These are phyloP conservation scores for Pseudogymnoascus verrucosus DNA, from an alignment of 2,329 filamentous ascomycete species.

Conservation along the genomic window DNA sequence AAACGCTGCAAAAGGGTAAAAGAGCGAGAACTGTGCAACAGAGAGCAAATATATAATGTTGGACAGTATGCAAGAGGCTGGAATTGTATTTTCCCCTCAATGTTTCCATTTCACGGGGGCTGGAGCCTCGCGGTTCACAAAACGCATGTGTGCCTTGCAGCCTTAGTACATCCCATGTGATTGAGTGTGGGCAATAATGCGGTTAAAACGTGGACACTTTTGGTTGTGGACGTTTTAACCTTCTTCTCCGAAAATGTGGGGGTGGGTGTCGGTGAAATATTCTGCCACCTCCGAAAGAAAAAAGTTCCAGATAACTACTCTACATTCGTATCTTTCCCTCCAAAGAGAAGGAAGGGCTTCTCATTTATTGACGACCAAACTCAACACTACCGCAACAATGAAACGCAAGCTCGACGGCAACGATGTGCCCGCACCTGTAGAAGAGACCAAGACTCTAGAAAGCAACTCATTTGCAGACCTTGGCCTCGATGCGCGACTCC, in stretches of 20 bases:
- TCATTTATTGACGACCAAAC: conserved; percentile 10
- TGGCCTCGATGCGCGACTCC: conserved; percentile 72
- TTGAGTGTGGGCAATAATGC: too few species aligned
- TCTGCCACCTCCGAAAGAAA: conserved; percentile 6
- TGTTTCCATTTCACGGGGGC: not conserved
- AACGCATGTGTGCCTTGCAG: not conserved
- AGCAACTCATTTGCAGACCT: conserved; percentile 60
- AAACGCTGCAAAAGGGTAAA: not conserved
- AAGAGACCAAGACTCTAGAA: conserved; percentile 24
- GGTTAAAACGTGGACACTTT: not conserved
- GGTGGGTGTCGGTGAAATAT: not conserved
- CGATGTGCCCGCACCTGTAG: conserved; percentile 38
- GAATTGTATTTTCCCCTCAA: not conserved
- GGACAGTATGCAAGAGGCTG: not conserved
- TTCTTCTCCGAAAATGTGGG: not conserved
- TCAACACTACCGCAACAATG: conserved; percentile 32
- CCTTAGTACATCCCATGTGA: not conserved
- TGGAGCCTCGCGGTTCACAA: not conserved
- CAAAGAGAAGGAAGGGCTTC: conserved; percentile 12
- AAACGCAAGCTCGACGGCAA: conserved; percentile 55
- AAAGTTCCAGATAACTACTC: conserved; percentile 9
- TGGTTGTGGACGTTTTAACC: not conserved
- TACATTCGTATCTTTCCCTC: conserved; percentile 9
- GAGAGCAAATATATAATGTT: not conserved
- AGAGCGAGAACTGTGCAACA: not conserved